Evolutionary conservation across 805 yeast species (phyloP), one percentile per base, ranked within the genome.

Genomic region (Candida cerambycidarum): DNA sequence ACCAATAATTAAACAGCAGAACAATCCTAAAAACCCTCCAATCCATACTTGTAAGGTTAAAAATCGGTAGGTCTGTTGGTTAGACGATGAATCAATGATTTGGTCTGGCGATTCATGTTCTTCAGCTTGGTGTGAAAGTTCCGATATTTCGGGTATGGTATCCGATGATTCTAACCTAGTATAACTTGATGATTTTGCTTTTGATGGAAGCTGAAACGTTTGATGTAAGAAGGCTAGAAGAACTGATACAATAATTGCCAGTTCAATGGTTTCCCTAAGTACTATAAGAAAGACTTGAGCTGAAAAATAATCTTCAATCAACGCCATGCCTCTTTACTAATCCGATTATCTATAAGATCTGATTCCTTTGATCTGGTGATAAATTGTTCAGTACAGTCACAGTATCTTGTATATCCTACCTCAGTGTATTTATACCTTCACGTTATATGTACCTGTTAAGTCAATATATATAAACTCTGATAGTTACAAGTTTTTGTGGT

Each of bases 271-370:
- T 56, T 85, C 93, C 53, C 93, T 67, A 18, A 85, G 60, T 27
- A 84, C 81, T 40, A 85, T 85, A 58, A 85, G 81, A 57, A 83
- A 85, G 25, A 83, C 80, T 63, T 84, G 89, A 38, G 83, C 78
- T 2, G 89, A 83, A 61, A 85, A 85, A 43, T 71, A 69, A 34
- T 78, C 71, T 35, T 48, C 55, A 16, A 36, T 11, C 12, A 16
- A 12, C 4, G 38, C 38, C 38, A 34, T n/a, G n/a, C n/a, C n/a
- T 33, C 11, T 9, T 31, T 29, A 4, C 10, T 21, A 6, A 10
- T 25, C n/a, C 5, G 13, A n/a, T 25, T 25, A 25, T 25, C 29
- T 25, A 25, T 7, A 25, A 9, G 29, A 25, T 25, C 29, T 25
- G 13, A n/a, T n/a, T n/a, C n/a, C n/a, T n/a, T n/a, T n/a, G n/a